Conservation (phyloP, 352 stramenopile genomes). For the Globisporangium acanthophoron region DNA sequence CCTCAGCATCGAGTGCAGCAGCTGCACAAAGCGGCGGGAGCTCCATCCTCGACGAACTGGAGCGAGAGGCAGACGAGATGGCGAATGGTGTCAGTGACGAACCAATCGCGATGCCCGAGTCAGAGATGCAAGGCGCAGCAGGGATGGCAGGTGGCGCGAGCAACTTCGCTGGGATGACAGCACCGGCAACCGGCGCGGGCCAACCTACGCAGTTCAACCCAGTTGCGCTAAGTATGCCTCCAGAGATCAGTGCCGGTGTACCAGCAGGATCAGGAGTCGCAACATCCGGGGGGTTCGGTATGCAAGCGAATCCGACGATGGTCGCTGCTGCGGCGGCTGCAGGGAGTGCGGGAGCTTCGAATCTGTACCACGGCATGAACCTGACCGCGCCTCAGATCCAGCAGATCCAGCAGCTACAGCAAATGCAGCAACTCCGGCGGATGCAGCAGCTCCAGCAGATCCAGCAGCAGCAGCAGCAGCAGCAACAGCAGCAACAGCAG, state of each 20-base stretch:
- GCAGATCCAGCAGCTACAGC: conserved; percentile 82
- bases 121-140: conserved; percentile 47
- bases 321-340: conserved; percentile 25
- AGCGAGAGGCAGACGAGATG: conserved; percentile 85
- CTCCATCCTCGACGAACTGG: conserved; percentile 84
- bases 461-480: conserved; percentile 42
- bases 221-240: conserved; percentile 67
- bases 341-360: conserved; percentile 22
- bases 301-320: conserved; percentile 33
- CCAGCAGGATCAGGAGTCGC: conserved; percentile 14
- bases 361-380: conserved; percentile 78
- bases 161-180: conserved; percentile 15
- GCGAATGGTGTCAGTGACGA: conserved; percentile 76
- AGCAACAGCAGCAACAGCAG: conserved; percentile 21
- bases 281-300: conserved; percentile 31
- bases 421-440: conserved; percentile 78
- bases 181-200: conserved; percentile 21
- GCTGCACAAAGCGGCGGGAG: conserved; percentile 24
- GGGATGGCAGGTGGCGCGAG: conserved; percentile 2
- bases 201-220: conserved; percentile 35
- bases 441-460: conserved; percentile 70
- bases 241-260: conserved; percentile 47
- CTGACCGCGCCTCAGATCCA: conserved; percentile 69
- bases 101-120: conserved; percentile 77
- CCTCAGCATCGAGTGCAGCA: conserved; percentile 14